Evolutionary conservation across 495 filamentous ascomycete species (phyloP).

Genomic region (Amorphotheca resinae): DNA sequence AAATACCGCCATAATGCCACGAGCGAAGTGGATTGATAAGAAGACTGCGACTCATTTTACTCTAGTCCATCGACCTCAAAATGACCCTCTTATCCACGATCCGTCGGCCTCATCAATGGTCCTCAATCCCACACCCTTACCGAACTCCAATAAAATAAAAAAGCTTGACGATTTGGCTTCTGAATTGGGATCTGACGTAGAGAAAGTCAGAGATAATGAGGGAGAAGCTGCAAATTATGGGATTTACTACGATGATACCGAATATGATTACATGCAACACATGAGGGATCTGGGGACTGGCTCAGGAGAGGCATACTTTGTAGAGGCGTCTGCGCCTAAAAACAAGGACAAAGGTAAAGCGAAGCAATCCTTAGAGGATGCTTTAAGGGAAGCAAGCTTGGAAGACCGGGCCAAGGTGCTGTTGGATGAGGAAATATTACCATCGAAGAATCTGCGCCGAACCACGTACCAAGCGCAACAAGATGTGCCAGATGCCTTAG

Average conservation of each 20-base stretch:
- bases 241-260: conserved; percentile 73
- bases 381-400: conserved; percentile 53
- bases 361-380: conserved; percentile 67
- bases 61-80: conserved; percentile 89
- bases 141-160: conserved; percentile 44
- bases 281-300: conserved; percentile 67
- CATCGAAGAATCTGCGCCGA: conserved; percentile 57
- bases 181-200: conserved; percentile 56
- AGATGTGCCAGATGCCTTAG: conserved; percentile 78
- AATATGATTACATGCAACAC: conserved; percentile 99
- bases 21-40: conserved; percentile 87
- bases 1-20: conserved; percentile 53
- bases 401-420: conserved; percentile 43
- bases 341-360: conserved; percentile 50
- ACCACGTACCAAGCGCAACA: conserved; percentile 87
- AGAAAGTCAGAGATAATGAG: conserved; percentile 68
- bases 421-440: conserved; percentile 56
- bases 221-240: conserved; percentile 93
- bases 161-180: conserved; percentile 59
- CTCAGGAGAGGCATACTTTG: conserved; percentile 53
- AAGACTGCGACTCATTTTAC: conserved; percentile 84
- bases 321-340: conserved; percentile 51
- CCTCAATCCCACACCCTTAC: conserved; percentile 43
- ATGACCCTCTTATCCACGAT: conserved; percentile 93
- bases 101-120: conserved; percentile 69